phyloP scores from a whole-genome alignment of 2,329 filamentous ascomycete species.

The Camptophora hylomeconis region DNA sequence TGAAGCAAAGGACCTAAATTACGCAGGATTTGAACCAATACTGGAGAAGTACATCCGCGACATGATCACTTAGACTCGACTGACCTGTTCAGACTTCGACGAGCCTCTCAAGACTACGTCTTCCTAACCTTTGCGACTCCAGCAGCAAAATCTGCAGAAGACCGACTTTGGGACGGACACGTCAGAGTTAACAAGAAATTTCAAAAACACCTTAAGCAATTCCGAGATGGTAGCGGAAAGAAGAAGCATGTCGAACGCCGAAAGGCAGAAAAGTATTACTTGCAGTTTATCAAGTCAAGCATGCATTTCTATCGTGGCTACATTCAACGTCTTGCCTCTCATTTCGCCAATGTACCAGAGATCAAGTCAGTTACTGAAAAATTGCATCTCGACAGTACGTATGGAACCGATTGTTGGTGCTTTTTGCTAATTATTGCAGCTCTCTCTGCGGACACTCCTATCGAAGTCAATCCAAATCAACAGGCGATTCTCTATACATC shows the following conservation, averaged over 20 bases:
- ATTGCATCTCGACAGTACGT: slow-evolving; percentile 35
- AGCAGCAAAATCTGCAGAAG: slow-evolving; percentile 50
- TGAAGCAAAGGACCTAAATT: slow-evolving; percentile 11
- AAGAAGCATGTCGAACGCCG: slow-evolving; percentile 51
- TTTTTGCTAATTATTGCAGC: slow-evolving; percentile 27
- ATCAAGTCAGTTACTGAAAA: slow-evolving; percentile 43
- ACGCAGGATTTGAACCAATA: slow-evolving; percentile 10
- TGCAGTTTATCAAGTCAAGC: slow-evolving; percentile 73
- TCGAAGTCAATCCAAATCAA: slow-evolving; percentile 37
- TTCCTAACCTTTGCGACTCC: slow-evolving; percentile 29
- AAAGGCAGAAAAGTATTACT: slow-evolving; percentile 69
- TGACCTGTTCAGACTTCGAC: slow-evolving; percentile 11
- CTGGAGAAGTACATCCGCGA: slow-evolving; percentile 11
- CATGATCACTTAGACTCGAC: slow-evolving; percentile 4
- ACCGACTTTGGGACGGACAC: slow-evolving; percentile 67
- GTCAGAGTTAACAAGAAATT: slow-evolving; percentile 66
- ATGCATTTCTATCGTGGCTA: slow-evolving; percentile 82
- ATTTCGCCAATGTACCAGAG: slow-evolving; percentile 44
- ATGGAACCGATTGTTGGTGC: slow-evolving; percentile 1
- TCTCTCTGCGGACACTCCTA: slow-evolving; percentile 31
- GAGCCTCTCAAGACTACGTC: slow-evolving; percentile 13
- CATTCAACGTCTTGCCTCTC: slow-evolving; percentile 59
- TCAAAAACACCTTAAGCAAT: slow-evolving; percentile 50
- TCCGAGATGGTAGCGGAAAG: slow-evolving; percentile 36
- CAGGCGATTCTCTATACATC: slow-evolving; percentile 52